These are phyloP conservation scores for Yamadazyma mexicana DNA, from an alignment of 1,139 yeast species.

Conservation along the genomic window DNA sequence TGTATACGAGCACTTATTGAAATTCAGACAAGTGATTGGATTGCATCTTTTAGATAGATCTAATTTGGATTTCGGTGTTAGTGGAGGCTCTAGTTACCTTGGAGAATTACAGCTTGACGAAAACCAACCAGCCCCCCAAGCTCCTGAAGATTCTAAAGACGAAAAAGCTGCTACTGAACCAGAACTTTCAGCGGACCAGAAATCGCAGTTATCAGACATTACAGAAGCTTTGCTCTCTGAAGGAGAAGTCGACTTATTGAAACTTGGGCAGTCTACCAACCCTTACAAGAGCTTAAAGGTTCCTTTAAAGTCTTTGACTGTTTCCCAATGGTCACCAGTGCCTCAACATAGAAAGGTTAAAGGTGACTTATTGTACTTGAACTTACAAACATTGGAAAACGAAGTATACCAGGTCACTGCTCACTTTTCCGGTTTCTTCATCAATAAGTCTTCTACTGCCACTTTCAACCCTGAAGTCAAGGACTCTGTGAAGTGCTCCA, in stretches of 20 bases:
- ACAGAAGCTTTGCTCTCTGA: conserved; percentile 4
- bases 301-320: conserved; percentile 54
- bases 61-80: conserved; percentile 23
- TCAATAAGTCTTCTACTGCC: conserved; percentile 65
- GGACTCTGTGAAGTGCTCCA: conserved; percentile 33
- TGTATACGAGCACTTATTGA: conserved; percentile 40
- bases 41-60: conserved; percentile 41
- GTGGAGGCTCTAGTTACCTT: conserved; percentile 31
- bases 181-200: conserved; percentile 22
- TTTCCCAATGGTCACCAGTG: conserved; percentile 89
- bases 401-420: conserved; percentile 79
- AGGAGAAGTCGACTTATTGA: conserved; percentile 1
- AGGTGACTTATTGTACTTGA: conserved; percentile 82
- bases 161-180: conserved; percentile 11
- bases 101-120: conserved; percentile 26
- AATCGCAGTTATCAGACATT: conserved; percentile 4
- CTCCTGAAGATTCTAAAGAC: neutral
- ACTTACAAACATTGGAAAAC: conserved; percentile 75
- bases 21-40: conserved; percentile 47
- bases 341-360: conserved; percentile 60
- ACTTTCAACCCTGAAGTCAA: conserved; percentile 68
- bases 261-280: conserved; percentile 6
- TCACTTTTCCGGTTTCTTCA: conserved; percentile 73
- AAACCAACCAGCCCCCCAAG: conserved; percentile 8
- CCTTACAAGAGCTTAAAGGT: conserved; percentile 13